These are phyloP conservation scores for Tranzscheliella williamsii DNA, from an alignment of 1,284 basidiomycete species.

Conservation along the genomic window DNA sequence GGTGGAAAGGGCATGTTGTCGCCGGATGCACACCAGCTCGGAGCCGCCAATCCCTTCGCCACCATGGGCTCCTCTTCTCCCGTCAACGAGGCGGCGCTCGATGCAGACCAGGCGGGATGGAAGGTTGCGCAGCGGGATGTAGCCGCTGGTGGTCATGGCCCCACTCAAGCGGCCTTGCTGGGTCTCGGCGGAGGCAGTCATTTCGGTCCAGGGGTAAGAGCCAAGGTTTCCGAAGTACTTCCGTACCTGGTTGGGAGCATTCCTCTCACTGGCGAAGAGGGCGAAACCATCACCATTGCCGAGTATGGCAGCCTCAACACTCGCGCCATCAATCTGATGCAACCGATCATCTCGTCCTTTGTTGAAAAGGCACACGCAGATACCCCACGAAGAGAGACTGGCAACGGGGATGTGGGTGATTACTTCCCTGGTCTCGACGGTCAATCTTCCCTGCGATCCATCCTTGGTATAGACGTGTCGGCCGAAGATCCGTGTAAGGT, in stretches of 20 bases:
- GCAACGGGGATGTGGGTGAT: constrained; percentile 12
- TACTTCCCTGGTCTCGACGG: constrained; percentile 30
- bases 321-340: constrained; percentile 57
- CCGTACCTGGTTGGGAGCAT: constrained; percentile 42
- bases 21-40: constrained; percentile 23
- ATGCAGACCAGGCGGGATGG: constrained; percentile 18
- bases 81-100: constrained; percentile 1
- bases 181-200: constrained; percentile 51
- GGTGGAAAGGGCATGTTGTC: constrained; percentile 40
- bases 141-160: constrained; percentile 16
- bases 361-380: constrained; percentile 22
- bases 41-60: constrained; percentile 22
- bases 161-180: constrained; percentile 27
- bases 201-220: constrained; percentile 57
- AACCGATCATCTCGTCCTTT: constrained; percentile 56
- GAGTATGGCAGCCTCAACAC: constrained; percentile 62
- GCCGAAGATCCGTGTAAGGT: constrained; percentile 38
- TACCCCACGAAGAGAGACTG: constrained; percentile 12
- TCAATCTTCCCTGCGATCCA: constrained; percentile 19
- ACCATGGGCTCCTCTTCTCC: constrained; percentile 10
- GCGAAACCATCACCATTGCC: constrained; percentile 54
- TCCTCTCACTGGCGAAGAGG: constrained; percentile 39
- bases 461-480: constrained; percentile 19
- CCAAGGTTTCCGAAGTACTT: constrained; percentile 54
- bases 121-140: constrained; percentile 13